Conservation (phyloP, 306 rosid species). For the Trifolium fragiferum region DNA sequence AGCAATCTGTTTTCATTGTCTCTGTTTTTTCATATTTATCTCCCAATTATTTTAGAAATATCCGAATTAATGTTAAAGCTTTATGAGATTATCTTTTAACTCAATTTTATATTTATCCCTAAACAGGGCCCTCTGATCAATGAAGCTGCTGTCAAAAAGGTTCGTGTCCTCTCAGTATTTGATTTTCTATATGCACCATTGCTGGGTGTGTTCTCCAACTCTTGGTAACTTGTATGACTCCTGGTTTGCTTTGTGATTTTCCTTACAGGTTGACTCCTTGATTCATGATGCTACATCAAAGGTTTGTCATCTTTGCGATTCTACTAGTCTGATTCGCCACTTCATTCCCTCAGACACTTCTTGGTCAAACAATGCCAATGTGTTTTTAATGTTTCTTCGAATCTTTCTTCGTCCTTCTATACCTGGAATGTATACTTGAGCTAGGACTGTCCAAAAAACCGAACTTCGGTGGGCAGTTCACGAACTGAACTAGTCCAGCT, state of each 20-base stretch:
- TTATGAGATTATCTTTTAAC: slow-evolving; percentile 35
- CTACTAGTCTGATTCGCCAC: slow-evolving; percentile 27
- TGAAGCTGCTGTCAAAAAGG: slow-evolving; percentile 97
- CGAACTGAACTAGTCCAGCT: too few relatives aligned
- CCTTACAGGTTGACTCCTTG: slow-evolving; percentile 77
- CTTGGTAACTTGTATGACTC: slow-evolving; percentile 1
- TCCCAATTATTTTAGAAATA: slow-evolving; percentile 32
- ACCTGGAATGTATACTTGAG: slow-evolving; percentile 13
- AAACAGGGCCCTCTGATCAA: slow-evolving; percentile 95
- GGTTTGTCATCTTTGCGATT: slow-evolving; percentile 62
- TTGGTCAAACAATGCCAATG: not conserved
- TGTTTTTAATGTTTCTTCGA: slow-evolving; percentile 22
- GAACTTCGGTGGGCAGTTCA: too few relatives aligned
- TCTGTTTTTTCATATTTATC: slow-evolving; percentile 14
- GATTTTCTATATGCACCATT: slow-evolving; percentile 28
- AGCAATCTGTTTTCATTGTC: slow-evolving; percentile 30
- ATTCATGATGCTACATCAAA: slow-evolving; percentile 83
- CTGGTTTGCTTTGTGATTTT: slow-evolving; percentile 44
- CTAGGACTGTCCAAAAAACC: too few relatives aligned
- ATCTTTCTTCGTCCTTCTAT: not conserved
- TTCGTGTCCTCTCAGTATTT: slow-evolving; percentile 43
- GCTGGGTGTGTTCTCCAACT: slow-evolving; percentile 23
- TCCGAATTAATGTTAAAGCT: not conserved
- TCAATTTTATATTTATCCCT: slow-evolving; percentile 41
- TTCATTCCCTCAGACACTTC: not conserved